phyloP scores from a whole-genome alignment of 2,329 filamentous ascomycete species.

The Macrophomina tecta region DNA sequence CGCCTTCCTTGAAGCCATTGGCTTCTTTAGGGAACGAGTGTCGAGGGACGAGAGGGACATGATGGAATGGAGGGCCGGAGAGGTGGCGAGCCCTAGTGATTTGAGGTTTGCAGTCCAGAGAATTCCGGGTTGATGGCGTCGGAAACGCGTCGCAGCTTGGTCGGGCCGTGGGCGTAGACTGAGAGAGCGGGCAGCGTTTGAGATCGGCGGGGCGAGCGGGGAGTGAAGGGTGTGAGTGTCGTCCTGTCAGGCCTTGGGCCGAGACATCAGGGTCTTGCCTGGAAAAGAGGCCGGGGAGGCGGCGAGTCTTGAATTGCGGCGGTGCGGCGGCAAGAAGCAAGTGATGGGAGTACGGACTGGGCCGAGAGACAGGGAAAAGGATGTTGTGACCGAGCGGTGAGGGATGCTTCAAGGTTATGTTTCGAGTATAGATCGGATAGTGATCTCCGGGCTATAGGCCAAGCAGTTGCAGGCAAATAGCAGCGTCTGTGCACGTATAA shows the following conservation, averaged over 20 bases:
- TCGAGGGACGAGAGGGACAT: constrained; percentile 26
- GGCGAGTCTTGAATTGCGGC: constrained; percentile 14
- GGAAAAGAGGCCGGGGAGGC: neutral
- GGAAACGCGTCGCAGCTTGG: constrained; percentile 13
- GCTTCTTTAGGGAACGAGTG: constrained; percentile 20
- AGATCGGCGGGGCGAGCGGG: neutral
- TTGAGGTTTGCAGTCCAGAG: constrained; percentile 1
- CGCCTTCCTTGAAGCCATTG: constrained; percentile 14
- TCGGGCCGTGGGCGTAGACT: constrained; percentile 5
- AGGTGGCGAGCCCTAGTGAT: constrained; percentile 6
- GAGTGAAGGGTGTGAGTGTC: constrained; percentile 6
- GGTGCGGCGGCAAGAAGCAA: constrained; percentile 24
- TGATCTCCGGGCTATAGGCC: constrained; percentile 11
- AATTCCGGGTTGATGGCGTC: constrained; percentile 11
- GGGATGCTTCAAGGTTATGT: constrained; percentile 17
- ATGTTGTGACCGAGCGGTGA: constrained; percentile 25
- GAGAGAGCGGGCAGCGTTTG: constrained; percentile 5
- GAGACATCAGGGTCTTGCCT: constrained; percentile 23
- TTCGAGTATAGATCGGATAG: constrained; percentile 28
- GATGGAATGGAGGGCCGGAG: neutral
- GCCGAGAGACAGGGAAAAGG: constrained; percentile 7
- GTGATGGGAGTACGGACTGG: constrained; percentile 11
- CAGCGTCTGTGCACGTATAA: constrained; percentile 21
- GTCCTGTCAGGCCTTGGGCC: constrained; percentile 15
- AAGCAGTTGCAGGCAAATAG: constrained; percentile 6